Evolutionary conservation across 176 grass and related monocot species (phyloP).

Genomic region (Pharus latifolius): DNA sequence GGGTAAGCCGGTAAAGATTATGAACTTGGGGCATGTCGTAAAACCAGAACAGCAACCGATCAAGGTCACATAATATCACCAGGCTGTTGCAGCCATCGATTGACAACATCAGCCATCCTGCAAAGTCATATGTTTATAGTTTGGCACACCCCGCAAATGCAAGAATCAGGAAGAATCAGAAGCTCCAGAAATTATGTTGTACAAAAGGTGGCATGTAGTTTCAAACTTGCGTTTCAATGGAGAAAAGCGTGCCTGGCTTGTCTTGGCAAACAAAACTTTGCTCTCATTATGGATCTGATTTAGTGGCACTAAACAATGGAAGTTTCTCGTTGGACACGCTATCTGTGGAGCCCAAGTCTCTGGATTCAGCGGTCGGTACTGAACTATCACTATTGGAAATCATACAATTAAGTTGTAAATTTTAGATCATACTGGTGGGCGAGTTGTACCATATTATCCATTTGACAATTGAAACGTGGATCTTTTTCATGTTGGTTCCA

Average conservation of each 20-base stretch:
- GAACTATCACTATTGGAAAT: background rate
- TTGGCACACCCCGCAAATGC: background rate
- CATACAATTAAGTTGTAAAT: background rate
- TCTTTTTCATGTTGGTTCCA: background rate
- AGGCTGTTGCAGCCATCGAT: background rate
- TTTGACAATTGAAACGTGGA: background rate
- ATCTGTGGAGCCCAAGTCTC: background rate
- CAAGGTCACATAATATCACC: constrained; percentile 7
- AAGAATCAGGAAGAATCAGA: background rate
- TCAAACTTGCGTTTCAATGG: background rate
- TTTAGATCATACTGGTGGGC: background rate
- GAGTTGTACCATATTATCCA: background rate
- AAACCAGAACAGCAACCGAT: constrained; percentile 2
- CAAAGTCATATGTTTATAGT: background rate
- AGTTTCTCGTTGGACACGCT: background rate
- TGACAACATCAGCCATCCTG: background rate
- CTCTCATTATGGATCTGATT: too few species aligned
- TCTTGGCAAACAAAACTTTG: too few species aligned
- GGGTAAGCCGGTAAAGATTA: constrained; percentile 80
- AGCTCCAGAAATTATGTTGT: constrained; percentile 8
- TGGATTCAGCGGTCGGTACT: background rate
- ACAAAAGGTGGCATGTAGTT: background rate
- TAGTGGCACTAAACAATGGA: too few species aligned
- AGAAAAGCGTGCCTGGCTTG: background rate
- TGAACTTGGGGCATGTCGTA: constrained; percentile 48